These are phyloP conservation scores for Microbotryum lychnidis-dioicae DNA, from an alignment of 1,284 basidiomycete genomes.

Conservation along the genomic window DNA sequence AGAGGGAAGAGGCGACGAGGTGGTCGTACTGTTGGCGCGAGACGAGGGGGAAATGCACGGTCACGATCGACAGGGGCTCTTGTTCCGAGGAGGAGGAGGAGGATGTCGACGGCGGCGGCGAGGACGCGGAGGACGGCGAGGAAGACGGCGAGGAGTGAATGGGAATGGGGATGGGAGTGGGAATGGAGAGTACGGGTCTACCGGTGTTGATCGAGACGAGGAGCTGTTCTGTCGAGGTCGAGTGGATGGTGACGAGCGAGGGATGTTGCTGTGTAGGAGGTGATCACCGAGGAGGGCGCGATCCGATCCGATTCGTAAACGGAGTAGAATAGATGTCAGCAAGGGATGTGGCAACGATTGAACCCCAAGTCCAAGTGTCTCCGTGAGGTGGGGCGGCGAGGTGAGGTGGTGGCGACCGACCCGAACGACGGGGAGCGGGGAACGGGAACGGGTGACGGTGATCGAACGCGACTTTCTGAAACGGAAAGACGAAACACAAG, in stretches of 20 bases:
- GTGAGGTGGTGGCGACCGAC: too few species aligned
- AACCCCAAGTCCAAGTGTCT: too few species aligned
- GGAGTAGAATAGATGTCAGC: neutral
- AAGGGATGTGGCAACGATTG: too few species aligned
- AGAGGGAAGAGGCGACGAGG: conserved; percentile 10
- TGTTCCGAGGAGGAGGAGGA: neutral
- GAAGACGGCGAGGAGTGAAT: neutral
- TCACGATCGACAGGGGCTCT: conserved; percentile 1
- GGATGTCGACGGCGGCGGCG: too few species aligned
- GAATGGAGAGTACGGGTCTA: conserved; percentile 13
- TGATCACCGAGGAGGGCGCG: too few species aligned
- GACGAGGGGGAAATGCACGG: conserved; percentile 18
- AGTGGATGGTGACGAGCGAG: conserved; percentile 10
- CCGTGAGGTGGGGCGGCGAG: too few species aligned
- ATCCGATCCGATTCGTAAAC: neutral
- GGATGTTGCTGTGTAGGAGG: conserved; percentile 11
- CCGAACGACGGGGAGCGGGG: too few species aligned
- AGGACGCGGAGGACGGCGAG: neutral
- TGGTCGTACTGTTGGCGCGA: neutral
- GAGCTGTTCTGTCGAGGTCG: conserved; percentile 12
- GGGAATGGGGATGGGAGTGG: conserved; percentile 10
- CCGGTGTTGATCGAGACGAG: conserved; percentile 20
- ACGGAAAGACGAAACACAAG: too few species aligned
- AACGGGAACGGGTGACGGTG: too few species aligned
- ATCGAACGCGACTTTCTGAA: too few species aligned